Base-by-base conservation (phyloP, 2,329 filamentous ascomycete species). In the Xylaria polymorpha region DNA sequence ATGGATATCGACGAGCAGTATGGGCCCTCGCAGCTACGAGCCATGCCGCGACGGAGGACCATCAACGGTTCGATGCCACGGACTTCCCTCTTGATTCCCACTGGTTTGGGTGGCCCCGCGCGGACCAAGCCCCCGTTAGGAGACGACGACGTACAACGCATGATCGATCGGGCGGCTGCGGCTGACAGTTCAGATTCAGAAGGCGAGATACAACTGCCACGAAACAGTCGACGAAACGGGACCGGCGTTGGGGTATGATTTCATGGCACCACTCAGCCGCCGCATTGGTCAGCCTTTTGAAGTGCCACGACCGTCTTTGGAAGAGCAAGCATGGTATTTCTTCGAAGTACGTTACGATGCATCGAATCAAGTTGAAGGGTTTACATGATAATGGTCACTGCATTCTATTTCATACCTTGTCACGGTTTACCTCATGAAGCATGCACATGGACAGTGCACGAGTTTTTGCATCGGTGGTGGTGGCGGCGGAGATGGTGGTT, bases 101-200 rank as follows among this genome's bases (percentile, higher is more conserved):
- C 82, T 5, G 86, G 85, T 0, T 78, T 88, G 7, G 81, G 83
- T 5, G 79, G 77, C 22, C 73, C 78, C 8, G 76, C 78, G 6
- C 79, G 82, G 73, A 75, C 83, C 66, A 76, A 84, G 73, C 77
- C 81, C n/a, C 77, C 79, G 4, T 72, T 89, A 46, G 81, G 81
- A 1, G 86, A 88, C 44, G 86, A 86, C 50, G 87, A 89, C 46
- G 87, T 89, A 65, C 87, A 89, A 67, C 81, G 83, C 44, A 88
- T 89, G 85, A 79, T 89, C 48, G 87, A 89, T 66, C 82, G 82
- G 43, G 85, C 82, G 2, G 84, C 82, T 2, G 85, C 83, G 39
- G 80, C 80, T n/a, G 85, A 85, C 53, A 83, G 85, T 64, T 87
- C 86, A 20, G 87, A 88, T 53, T 88, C 87, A 18, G 87, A 89